Evolutionary conservation across 2,329 filamentous ascomycete species (phyloP), one percentile per base, ranked within the genome.

Genomic region (Botryotinia convoluta): DNA sequence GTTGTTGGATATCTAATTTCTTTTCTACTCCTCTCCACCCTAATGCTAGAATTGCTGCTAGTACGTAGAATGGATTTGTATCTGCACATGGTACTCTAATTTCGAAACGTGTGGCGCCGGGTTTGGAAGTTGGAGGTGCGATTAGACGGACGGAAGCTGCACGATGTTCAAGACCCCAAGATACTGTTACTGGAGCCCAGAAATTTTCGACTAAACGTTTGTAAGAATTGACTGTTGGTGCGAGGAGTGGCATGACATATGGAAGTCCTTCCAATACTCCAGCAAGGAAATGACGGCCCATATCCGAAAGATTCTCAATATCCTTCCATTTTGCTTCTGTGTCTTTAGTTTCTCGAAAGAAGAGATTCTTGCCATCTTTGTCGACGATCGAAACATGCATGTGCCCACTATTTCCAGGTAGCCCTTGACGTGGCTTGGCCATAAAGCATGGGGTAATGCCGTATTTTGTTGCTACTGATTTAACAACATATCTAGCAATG

Each of bases 141-240:
- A 99, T 98, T 48, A 99, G 84, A 29, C 96, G 89, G 77, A 99
- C 92, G 0, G 93, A 97, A 0, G 96, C 95, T 8, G 94, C 95
- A 75, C 96, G 93, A 82, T 99, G 95, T 83, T 98, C 96, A 8
- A 98, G 85, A 0, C 96, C 96, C 96, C 96, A 99, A 0, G 94
- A 97, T 0, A 98, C 96, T 0, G 95, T 98, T 9, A 99, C 96
- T 0, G 96, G 96, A 0, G 96, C 96, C 96, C 96, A 99, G 84
- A 98, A 98, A 84, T 98, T 98, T 85, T 99, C 96, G 3, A 99
- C 96, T 0, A 99, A 88, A 5, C 96, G 91, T 84, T 99, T 99
- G 87, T 99, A 99, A 75, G 93, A 97, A 87, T 99, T 99, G 80
- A 99, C 89, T 1, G 94, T 99, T 0, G 96, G 96, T 0, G 95